These are phyloP conservation scores for Sphagnurus paluster DNA, from an alignment of 1,284 basidiomycete species.

Conservation along the genomic window DNA sequence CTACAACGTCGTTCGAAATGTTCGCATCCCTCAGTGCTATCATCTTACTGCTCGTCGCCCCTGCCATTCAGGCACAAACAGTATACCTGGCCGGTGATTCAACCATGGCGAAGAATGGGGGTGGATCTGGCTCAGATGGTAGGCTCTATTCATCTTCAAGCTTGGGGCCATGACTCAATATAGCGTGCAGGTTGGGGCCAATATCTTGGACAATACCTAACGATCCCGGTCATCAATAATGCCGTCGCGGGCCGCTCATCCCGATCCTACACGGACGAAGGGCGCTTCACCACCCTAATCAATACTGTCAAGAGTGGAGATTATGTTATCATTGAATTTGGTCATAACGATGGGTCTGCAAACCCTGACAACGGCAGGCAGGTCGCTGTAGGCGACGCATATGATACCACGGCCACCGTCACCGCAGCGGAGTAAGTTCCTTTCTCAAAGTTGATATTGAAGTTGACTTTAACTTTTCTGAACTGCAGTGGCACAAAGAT, in stretches of 20 bases:
- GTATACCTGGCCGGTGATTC: constrained; percentile 48
- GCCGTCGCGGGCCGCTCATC: constrained; percentile 48
- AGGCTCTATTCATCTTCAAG: constrained; percentile 3
- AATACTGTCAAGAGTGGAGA: constrained; percentile 39
- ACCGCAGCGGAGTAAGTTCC: constrained; percentile 31
- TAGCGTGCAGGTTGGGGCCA: constrained; percentile 42
- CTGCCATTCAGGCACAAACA: constrained; percentile 25
- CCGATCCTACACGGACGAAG: constrained; percentile 47
- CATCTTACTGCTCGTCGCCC: constrained; percentile 15
- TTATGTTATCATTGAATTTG: constrained; percentile 45
- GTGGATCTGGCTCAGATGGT: constrained; percentile 34
- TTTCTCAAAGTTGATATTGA: not conserved
- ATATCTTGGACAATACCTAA: constrained; percentile 41
- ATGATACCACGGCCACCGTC: constrained; percentile 34
- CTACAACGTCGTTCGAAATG: constrained; percentile 16
- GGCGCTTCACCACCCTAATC: constrained; percentile 41
- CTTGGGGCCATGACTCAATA: not conserved
- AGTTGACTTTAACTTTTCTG: not conserved
- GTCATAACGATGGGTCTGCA: constrained; percentile 43
- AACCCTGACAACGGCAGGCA: constrained; percentile 39
- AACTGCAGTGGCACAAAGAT: constrained; percentile 31
- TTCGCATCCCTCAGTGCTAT: constrained; percentile 11
- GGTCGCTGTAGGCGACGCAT: constrained; percentile 37
- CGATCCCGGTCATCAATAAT: constrained; percentile 42
- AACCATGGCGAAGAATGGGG: constrained; percentile 42